Evolutionary conservation across 208 protist species (phyloP).

Genomic region (Lotmaria passim): DNA sequence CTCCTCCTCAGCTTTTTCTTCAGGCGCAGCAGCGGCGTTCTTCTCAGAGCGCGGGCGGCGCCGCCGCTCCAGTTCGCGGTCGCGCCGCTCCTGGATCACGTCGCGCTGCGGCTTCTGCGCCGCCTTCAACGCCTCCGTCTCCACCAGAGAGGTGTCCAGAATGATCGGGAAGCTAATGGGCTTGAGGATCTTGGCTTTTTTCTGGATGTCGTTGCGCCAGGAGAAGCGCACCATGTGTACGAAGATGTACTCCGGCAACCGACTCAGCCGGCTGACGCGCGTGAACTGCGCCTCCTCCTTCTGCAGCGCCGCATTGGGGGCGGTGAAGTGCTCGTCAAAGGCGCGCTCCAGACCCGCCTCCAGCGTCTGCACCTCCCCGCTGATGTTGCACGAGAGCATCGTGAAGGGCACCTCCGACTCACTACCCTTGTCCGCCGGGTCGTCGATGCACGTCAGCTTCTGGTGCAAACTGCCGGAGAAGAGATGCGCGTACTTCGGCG

Average conservation of each 20-base stretch:
- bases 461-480: conserved; percentile 60
- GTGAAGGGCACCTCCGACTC: conserved; percentile 51
- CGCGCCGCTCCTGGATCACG: conserved; percentile 48
- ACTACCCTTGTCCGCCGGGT: conserved; percentile 42
- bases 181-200: conserved; percentile 89
- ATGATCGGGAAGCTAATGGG: conserved; percentile 81
- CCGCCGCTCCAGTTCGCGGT: conserved; percentile 60
- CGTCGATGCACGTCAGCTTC: conserved; percentile 60
- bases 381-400: conserved; percentile 89
- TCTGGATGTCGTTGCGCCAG: conserved; percentile 82
- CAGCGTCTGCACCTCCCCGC: conserved; percentile 74
- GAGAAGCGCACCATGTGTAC: conserved; percentile 93
- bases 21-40: conserved; percentile 2
- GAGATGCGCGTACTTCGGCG: conserved; percentile 44
- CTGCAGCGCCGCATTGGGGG: conserved; percentile 49
- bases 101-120: conserved; percentile 43
- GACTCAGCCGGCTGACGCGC: conserved; percentile 50
- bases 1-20: conserved; percentile 20
- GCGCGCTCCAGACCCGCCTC: conserved; percentile 74
- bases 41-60: conserved; percentile 33
- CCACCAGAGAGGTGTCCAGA: conserved; percentile 65
- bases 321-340: conserved; percentile 67
- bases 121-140: conserved; percentile 63
- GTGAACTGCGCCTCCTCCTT: conserved; percentile 56
- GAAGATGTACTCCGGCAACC: conserved; percentile 84